Evolutionary conservation across 129 eudicot genomes (phyloP), one percentile per base, ranked within the genome.

Genomic region (Chrysanthemum seticuspe): DNA sequence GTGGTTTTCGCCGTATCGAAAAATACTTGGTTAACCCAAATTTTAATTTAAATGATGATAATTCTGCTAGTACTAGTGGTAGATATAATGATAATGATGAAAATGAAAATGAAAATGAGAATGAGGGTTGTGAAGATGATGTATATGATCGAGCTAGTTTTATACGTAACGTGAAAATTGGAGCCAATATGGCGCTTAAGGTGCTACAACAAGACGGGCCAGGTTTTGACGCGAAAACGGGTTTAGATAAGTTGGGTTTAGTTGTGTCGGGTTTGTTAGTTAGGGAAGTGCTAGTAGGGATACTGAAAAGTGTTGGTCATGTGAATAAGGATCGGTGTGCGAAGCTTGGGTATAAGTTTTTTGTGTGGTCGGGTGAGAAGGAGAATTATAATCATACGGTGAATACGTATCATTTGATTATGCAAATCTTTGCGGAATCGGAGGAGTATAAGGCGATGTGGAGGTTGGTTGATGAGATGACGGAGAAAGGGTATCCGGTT

Each of bases 401-500:
- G 53, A 85, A 86, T 61, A 50, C 87, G 19, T 93, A 93, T 70
- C 96, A 93, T 78, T 49, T 93, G 69, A 74, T 90, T 13, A 85
- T 93, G 92, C 85, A 93, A 76, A 90, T 93, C 27, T 86, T 88
- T 79, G 92, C 96, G 2, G 87, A 84, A 53, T 75, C 95, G 1
- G 86, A 87, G 78, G 97, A 90, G 75, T 84, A 76, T 48, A 84
- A 81, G 81, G 96, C 97, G 62, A 90, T 93, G 98, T 87, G 92
- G 96, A 82, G 96, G 71, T 77, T 93, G 49, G 79, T 93, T 34
- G 97, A 90, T 79, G 98, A 93, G 71, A 93, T 93, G 98, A 86
- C 74, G 14, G 97, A 90, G 50, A 93, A 90, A 81, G 97, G 96
- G 64, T 83, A 84, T 58, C 87, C 89, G 2, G 84, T 87, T 1